Conservation (phyloP, 2,329 filamentous ascomycete species). For the Fusarium ramigenum region DNA sequence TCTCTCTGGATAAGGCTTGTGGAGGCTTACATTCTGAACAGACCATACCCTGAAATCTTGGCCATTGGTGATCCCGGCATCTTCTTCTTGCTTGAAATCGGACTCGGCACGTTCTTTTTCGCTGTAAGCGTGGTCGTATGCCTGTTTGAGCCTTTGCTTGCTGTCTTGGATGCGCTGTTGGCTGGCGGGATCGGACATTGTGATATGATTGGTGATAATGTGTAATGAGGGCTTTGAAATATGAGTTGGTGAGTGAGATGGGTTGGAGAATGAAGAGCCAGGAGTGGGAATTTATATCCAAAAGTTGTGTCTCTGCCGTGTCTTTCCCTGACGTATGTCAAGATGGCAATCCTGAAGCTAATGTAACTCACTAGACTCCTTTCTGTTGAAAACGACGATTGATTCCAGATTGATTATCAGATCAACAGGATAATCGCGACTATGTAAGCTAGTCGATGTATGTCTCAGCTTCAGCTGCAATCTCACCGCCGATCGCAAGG, state of each 20-base stretch:
- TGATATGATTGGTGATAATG: fast-evolving
- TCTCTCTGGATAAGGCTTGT: fast-evolving
- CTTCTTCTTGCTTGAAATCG: fast-evolving
- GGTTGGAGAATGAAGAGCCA: fast-evolving
- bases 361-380: background rate
- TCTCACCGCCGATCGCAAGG: background rate
- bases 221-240: fast-evolving
- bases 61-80: fast-evolving
- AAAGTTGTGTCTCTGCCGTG: background rate
- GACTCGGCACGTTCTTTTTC: background rate
- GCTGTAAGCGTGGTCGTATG: fast-evolving
- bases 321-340: background rate
- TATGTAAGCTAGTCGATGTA: background rate
- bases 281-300: background rate
- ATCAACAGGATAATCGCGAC: background rate
- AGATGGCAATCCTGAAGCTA: background rate
- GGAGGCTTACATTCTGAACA: fast-evolving
- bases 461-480: background rate
- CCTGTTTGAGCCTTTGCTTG: background rate
- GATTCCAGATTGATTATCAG: background rate
- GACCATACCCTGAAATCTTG: fast-evolving
- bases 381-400: background rate
- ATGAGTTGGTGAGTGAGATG: fast-evolving
- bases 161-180: background rate
- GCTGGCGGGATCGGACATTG: background rate